Evolutionary conservation across 1,139 yeast species (phyloP).

Genomic region (Nakaseomyces glabratus): DNA sequence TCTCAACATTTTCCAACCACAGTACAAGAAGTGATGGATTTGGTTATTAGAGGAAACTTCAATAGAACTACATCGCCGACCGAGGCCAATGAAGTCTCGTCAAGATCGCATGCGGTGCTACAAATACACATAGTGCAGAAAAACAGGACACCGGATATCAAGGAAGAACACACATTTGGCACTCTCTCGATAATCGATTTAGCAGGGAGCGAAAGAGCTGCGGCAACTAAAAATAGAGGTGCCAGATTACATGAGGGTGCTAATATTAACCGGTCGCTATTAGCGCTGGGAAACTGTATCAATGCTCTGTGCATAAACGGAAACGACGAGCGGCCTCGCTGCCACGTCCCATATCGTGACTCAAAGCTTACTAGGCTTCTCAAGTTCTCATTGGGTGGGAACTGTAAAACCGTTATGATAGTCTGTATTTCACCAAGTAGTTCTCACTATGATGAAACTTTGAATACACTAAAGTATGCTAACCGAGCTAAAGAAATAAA

Average conservation of each 20-base stretch:
- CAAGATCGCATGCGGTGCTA: constrained; percentile 87
- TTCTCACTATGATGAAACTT: constrained; percentile 81
- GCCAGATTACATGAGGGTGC: constrained; percentile 81
- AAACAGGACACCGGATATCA: constrained; percentile 51
- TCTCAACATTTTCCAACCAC: constrained; percentile 54
- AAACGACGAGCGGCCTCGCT: constrained; percentile 23
- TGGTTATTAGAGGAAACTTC: constrained; percentile 60
- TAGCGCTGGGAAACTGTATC: constrained; percentile 90
- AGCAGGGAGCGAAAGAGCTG: constrained; percentile 93
- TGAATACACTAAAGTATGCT: constrained; percentile 84
- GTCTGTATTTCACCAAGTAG: constrained; percentile 87
- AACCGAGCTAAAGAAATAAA: constrained; percentile 85
- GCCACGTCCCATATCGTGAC: constrained; percentile 85
- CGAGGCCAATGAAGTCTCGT: constrained; percentile 81
- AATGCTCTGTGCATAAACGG: constrained; percentile 58
- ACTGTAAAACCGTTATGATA: constrained; percentile 91
- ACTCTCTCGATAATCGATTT: constrained; percentile 80
- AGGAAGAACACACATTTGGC: constrained; percentile 64
- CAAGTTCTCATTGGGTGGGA: constrained; percentile 88
- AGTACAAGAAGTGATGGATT: constrained; percentile 73
- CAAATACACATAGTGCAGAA: constrained; percentile 64
- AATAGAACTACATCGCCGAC: constrained; percentile 82
- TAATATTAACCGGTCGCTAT: constrained; percentile 73
- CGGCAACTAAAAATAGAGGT: constrained; percentile 79
- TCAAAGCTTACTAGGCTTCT: constrained; percentile 78